phyloP scores from a whole-genome alignment of 2,329 filamentous ascomycete genomes.

The Botrytis squamosa region DNA sequence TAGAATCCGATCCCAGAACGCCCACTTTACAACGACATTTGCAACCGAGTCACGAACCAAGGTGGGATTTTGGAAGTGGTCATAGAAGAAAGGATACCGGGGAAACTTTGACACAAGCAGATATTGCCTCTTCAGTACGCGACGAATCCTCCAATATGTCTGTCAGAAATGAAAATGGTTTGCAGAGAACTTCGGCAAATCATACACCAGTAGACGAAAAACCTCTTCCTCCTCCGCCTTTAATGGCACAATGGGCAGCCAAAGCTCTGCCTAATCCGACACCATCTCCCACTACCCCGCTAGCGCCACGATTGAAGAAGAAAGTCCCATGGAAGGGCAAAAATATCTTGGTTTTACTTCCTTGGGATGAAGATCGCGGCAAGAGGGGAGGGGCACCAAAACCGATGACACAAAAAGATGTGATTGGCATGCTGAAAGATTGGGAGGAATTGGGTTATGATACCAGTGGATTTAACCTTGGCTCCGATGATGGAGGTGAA shows the following conservation, averaged over 20 bases:
- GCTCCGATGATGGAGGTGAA: constrained; percentile 41
- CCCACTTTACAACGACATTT: constrained; percentile 38
- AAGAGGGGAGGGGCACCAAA: constrained; percentile 52
- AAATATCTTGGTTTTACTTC: constrained; percentile 68
- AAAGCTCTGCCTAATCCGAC: constrained; percentile 25
- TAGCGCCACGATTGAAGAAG: constrained; percentile 62
- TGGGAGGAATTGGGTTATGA: constrained; percentile 72
- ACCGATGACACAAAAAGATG: constrained; percentile 56
- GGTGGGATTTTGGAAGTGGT: constrained; percentile 24
- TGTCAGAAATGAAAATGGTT: constrained; percentile 27
- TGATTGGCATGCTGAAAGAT: constrained; percentile 59
- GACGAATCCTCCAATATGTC: constrained; percentile 28
- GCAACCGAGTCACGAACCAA: constrained; percentile 28
- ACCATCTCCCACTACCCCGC: constrained; percentile 37
- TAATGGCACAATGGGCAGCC: constrained; percentile 28
- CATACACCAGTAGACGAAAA: constrained; percentile 41
- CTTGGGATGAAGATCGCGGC: constrained; percentile 65
- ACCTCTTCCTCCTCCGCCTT: constrained; percentile 40
- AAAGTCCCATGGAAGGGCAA: constrained; percentile 75
- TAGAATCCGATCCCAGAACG: constrained; percentile 36
- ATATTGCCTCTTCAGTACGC: constrained; percentile 29
- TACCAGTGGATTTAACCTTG: constrained; percentile 65
- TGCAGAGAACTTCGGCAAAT: constrained; percentile 27
- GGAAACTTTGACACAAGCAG: constrained; percentile 38
- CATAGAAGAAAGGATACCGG: constrained; percentile 40